Conservation (phyloP, 2,329 filamentous ascomycete genomes). For the Neopestalotiopsis rosae region DNA sequence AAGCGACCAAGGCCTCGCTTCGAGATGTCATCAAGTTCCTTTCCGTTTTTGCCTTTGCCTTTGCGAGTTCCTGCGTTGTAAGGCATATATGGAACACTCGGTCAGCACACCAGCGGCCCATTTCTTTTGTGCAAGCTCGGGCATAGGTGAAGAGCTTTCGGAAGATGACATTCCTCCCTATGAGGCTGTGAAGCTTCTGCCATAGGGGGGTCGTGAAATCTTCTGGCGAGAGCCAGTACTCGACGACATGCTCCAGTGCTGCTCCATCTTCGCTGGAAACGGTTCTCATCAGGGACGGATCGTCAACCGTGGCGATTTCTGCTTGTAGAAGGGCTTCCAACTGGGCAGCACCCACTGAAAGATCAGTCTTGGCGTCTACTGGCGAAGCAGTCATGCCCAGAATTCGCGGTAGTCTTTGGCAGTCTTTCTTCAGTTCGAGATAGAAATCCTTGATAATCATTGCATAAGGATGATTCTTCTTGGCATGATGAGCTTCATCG, state of each 20-base stretch:
- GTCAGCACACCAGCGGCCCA: constrained; percentile 88
- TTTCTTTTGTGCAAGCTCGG: constrained; percentile 62
- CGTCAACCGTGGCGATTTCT: constrained; percentile 76
- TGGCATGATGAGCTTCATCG: constrained; percentile 95
- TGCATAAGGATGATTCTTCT: constrained; percentile 91
- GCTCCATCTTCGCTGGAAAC: constrained; percentile 27
- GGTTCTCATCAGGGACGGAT: constrained; percentile 61
- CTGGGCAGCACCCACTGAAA: constrained; percentile 71
- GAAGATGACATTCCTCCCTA: constrained; percentile 53
- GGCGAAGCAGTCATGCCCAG: constrained; percentile 98
- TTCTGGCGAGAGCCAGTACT: constrained; percentile 53
- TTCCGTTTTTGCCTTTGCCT: constrained; percentile 63
- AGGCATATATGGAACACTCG: constrained; percentile 77
- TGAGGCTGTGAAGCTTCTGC: constrained; percentile 53
- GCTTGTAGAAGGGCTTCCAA: constrained; percentile 81
- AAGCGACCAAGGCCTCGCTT: constrained; percentile 28
- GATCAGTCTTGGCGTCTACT: constrained; percentile 80
- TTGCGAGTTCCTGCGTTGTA: constrained; percentile 64
- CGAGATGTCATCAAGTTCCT: constrained; percentile 40
- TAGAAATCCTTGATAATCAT: constrained; percentile 91
- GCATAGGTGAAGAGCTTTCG: constrained; percentile 64
- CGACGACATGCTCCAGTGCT: constrained; percentile 56
- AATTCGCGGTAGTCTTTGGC: constrained; percentile 69
- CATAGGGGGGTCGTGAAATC: constrained; percentile 71
- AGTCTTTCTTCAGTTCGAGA: constrained; percentile 47